Evolutionary conservation across 1,284 basidiomycete species (phyloP).

Genomic region (Leccinum pseudoinsigne): DNA sequence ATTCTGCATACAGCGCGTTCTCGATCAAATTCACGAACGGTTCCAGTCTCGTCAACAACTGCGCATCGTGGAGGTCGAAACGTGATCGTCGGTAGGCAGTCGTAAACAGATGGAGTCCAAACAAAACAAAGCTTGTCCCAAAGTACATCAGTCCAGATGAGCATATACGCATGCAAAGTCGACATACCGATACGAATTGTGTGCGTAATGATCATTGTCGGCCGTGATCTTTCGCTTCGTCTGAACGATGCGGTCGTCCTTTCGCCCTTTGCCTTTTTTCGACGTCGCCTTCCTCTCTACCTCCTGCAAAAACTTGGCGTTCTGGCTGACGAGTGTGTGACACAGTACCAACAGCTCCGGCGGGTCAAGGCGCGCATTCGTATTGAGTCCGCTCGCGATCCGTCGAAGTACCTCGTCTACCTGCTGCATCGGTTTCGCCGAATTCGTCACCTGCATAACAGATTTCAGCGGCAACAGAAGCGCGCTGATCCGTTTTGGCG

Average conservation of each 20-base stretch:
- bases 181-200: conserved; percentile 80
- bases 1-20: conserved; percentile 89
- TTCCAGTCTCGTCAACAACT: conserved; percentile 78
- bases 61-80: conserved; percentile 81
- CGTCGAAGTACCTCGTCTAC: conserved; percentile 90
- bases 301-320: conserved; percentile 79
- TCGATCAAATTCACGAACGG: conserved; percentile 88
- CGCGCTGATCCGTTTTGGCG: conserved; percentile 73
- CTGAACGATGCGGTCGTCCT: conserved; percentile 74
- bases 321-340: conserved; percentile 89
- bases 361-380: conserved; percentile 74
- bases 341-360: conserved; percentile 81
- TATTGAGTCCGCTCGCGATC: conserved; percentile 83
- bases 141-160: conserved; percentile 14
- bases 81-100: conserved; percentile 85
- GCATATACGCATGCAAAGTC: background rate
- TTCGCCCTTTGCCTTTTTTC: conserved; percentile 38
- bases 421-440: conserved; percentile 79
- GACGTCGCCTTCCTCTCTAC: conserved; percentile 38
- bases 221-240: conserved; percentile 64
- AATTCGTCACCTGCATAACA: conserved; percentile 87
- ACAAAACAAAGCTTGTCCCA: conserved; percentile 77
- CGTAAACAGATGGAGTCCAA: conserved; percentile 92
- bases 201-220: conserved; percentile 72
- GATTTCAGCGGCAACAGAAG: conserved; percentile 82